Evolutionary conservation across 305 asterid species (phyloP).

Genomic region (Withania somnifera): DNA sequence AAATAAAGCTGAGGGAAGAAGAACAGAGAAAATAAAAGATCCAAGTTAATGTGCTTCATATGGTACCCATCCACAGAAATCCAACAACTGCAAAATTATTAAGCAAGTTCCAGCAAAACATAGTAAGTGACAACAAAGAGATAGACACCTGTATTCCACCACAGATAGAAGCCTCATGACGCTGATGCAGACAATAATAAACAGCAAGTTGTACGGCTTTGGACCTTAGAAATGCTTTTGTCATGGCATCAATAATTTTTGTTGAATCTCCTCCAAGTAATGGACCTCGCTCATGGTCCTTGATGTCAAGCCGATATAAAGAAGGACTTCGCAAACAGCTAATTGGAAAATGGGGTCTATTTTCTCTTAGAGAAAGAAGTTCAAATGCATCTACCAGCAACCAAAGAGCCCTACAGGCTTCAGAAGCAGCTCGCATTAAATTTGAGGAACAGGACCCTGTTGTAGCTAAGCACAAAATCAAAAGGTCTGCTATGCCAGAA

Average conservation of each 20-base stretch:
- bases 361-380: slow-evolving; percentile 40
- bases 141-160: slow-evolving; percentile 68
- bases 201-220: slow-evolving; percentile 83
- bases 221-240: slow-evolving; percentile 79
- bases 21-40: neutral
- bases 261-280: slow-evolving; percentile 32
- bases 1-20: neutral
- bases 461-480: slow-evolving; percentile 76
- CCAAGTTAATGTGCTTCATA: neutral
- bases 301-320: slow-evolving; percentile 40
- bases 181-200: slow-evolving; percentile 86
- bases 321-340: slow-evolving; percentile 47
- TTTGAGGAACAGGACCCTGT: slow-evolving; percentile 88
- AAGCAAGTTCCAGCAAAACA: neutral
- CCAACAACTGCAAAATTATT: neutral
- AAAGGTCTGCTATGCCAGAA: slow-evolving; percentile 48
- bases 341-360: slow-evolving; percentile 48
- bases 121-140: neutral
- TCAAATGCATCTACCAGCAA: slow-evolving; percentile 72
- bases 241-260: slow-evolving; percentile 50
- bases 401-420: slow-evolving; percentile 87
- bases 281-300: slow-evolving; percentile 36
- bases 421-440: slow-evolving; percentile 87
- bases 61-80: neutral
- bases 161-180: slow-evolving; percentile 57